Evolutionary conservation across 192 early-diverging fungal genomes (phyloP), one percentile per base, ranked within the genome.

Genomic region (Dissophora globulifera): DNA sequence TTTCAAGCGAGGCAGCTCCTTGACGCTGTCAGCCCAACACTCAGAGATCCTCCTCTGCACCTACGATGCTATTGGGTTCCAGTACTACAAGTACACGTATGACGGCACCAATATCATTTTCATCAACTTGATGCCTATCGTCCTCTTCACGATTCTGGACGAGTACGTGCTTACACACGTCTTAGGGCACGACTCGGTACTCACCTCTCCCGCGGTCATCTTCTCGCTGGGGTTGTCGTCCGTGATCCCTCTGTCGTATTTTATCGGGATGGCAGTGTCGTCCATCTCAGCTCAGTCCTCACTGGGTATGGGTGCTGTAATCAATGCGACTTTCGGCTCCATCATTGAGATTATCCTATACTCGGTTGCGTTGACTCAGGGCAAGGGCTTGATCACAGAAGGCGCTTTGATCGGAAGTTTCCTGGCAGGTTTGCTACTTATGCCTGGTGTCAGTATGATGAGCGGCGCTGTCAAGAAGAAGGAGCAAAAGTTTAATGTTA

Each of bases 41-140:
- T 76, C 86, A 5, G 78, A 85, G 19, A 90, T 96, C 47, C 82
- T 99, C 42, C 83, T 99, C 46, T 96, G 94, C 79, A 94, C 92
- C 0, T 93, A 94, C 56, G 85, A 92, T 45, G 96, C 95, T 1
- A 82, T 93, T 27, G 97, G 97, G n/a, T 83, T 88, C 54, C 91
- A 93, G 78, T 99, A 97, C 83, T 96, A 95, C 87, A 97, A 97
- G 81, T 97, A 95, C 81, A 97, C 96, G 1, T 87, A 93, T 20
- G 95, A 96, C 35, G 97, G 97, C 26, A 91, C 97, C 84, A 99
- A 98, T 84, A 94, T 99, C 60, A 89, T 97, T 56, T 91, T 99
- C 76, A 93, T 98, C 83, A 96, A 99, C 79, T 78, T 96, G 78
- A 82, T 97, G 38, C 86, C 90, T 1, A 59, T 98, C 1, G 91